Conservation (phyloP, 2,329 filamentous ascomycete genomes). For the Microdochium bolleyi region DNA sequence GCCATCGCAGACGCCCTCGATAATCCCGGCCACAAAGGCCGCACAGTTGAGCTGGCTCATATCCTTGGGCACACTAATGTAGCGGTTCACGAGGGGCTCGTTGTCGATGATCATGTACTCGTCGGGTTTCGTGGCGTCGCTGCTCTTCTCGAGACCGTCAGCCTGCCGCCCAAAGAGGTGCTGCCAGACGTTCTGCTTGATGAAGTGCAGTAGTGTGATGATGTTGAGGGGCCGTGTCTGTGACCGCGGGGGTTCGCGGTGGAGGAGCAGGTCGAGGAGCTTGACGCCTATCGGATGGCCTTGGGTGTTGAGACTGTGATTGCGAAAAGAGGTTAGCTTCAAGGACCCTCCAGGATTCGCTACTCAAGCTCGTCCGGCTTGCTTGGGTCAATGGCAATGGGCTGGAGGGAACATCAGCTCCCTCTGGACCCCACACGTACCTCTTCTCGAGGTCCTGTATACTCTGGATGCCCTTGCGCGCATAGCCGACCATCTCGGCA, state of each 20-base stretch:
- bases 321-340: neutral
- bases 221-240: constrained; percentile 78
- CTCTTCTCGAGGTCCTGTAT: constrained; percentile 90
- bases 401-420: neutral
- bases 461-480: constrained; percentile 80
- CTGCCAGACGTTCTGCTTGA: constrained; percentile 86
- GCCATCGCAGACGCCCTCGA: constrained; percentile 93
- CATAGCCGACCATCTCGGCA: constrained; percentile 92
- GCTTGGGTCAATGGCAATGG: no score
- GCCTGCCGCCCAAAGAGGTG: constrained; percentile 88
- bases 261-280: constrained; percentile 89
- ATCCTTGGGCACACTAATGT: constrained; percentile 86
- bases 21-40: constrained; percentile 87
- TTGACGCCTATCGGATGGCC: constrained; percentile 92
- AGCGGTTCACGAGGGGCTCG: constrained; percentile 90
- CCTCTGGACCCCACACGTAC: constrained; percentile 34
- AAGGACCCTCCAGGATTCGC: neutral
- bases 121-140: constrained; percentile 72
- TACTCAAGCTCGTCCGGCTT: no score
- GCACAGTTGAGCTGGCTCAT: constrained; percentile 97
- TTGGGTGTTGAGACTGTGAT: constrained; percentile 69
- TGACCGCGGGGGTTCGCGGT: constrained; percentile 64
- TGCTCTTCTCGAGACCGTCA: constrained; percentile 85
- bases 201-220: constrained; percentile 86
- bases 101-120: constrained; percentile 99